A percentile compares a stretch with the other conserved stretches of the same genome.
These are phyloP conservation scores for Fraxinus baroniana DNA, from an alignment of 305 asterid genomes.

Conservation along the genomic window DNA sequence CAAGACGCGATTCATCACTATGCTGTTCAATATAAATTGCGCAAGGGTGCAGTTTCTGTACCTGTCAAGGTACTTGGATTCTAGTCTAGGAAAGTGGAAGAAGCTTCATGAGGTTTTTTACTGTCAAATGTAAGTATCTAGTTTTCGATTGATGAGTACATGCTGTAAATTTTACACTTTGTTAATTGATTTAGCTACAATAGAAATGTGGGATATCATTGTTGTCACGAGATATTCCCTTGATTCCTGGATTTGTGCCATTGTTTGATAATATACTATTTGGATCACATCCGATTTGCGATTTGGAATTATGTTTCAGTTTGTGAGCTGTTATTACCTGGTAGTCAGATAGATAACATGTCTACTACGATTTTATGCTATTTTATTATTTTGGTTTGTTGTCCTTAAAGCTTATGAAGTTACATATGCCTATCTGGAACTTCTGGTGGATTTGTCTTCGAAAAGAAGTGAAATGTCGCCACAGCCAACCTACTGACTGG, in stretches of 20 bases:
- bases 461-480: background rate
- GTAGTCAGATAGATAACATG: background rate
- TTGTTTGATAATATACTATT: background rate
- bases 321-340: background rate
- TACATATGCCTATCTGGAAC: background rate
- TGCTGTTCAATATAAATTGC: slow-evolving; percentile 38
- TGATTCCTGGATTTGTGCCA: background rate
- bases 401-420: background rate
- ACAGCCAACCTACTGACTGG: background rate
- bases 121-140: background rate
- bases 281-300: background rate
- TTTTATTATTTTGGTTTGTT: background rate
- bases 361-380: background rate
- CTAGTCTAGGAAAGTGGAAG: background rate
- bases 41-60: slow-evolving; percentile 32
- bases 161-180: background rate
- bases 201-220: background rate
- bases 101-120: background rate
- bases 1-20: slow-evolving; percentile 58
- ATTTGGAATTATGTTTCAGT: background rate
- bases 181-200: background rate
- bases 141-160: background rate
- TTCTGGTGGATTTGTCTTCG: background rate
- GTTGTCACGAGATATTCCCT: background rate
- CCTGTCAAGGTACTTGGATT: slow-evolving; percentile 33